Evolutionary conservation across 371 early-diverging fungal species (phyloP).

Genomic region (Blakeslea trispora): DNA sequence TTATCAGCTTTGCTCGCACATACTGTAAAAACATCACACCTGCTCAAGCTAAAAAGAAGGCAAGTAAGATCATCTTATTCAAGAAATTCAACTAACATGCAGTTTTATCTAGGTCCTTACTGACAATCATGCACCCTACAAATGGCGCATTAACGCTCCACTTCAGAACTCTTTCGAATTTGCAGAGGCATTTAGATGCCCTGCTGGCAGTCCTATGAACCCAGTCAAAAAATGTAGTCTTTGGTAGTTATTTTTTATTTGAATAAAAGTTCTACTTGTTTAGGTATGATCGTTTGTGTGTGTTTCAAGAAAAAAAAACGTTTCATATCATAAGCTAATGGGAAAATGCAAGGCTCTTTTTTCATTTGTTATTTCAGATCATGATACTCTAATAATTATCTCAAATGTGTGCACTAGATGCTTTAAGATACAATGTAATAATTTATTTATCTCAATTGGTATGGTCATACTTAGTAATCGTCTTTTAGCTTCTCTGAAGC

Average conservation of each 20-base stretch:
- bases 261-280: too few relatives aligned
- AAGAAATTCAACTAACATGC: too few relatives aligned
- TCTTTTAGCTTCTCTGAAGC: slow-evolving; percentile 8
- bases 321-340: too few relatives aligned
- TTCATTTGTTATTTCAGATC: too few relatives aligned
- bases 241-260: too few relatives aligned
- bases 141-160: slow-evolving; percentile 64
- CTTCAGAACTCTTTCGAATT: slow-evolving; percentile 64
- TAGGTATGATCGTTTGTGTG: too few relatives aligned
- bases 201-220: slow-evolving; percentile 56
- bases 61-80: slow-evolving; percentile 18
- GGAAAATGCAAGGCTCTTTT: too few relatives aligned
- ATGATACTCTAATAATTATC: too few relatives aligned
- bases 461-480: neutral
- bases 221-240: slow-evolving; percentile 53
- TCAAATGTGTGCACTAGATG: too few relatives aligned
- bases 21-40: slow-evolving; percentile 44
- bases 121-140: slow-evolving; percentile 59
- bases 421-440: too few relatives aligned
- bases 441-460: too few relatives aligned
- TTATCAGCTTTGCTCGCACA: slow-evolving; percentile 41
- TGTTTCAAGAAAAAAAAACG: too few relatives aligned
- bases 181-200: slow-evolving; percentile 64
- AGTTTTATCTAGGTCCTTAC: slow-evolving; percentile 30
- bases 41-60: slow-evolving; percentile 36